A percentile compares a stretch with the other conserved stretches of the same genome.
These are phyloP conservation scores for Bruguiera parviflora DNA, from an alignment of 345 rosid species.

Conservation along the genomic window DNA sequence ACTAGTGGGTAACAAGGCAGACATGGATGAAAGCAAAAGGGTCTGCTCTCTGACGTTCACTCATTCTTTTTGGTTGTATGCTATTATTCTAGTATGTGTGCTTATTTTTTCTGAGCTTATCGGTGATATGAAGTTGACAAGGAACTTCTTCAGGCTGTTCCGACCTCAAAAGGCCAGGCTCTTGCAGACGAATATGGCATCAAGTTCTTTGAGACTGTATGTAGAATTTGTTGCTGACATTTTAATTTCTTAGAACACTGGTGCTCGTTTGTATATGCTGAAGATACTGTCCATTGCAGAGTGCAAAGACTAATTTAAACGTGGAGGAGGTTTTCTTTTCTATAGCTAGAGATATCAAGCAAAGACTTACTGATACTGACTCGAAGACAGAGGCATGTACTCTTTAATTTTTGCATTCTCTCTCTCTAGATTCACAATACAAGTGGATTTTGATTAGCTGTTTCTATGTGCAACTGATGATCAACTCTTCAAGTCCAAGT, in stretches of 20 bases:
- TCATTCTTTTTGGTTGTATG: background rate
- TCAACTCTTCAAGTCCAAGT: no score
- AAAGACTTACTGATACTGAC: no score
- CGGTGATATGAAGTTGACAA: background rate
- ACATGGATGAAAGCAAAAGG: slow-evolving; percentile 71
- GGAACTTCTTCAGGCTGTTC: slow-evolving; percentile 60
- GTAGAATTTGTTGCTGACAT: slow-evolving; percentile 16
- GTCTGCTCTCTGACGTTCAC: slow-evolving; percentile 9
- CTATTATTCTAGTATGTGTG: background rate
- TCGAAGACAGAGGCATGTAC: no score
- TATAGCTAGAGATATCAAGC: no score
- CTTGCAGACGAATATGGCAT: slow-evolving; percentile 99
- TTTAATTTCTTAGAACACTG: background rate
- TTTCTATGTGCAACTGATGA: background rate
- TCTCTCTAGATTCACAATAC: no score
- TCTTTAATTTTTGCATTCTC: background rate
- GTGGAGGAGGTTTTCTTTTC: no score
- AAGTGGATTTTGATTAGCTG: background rate
- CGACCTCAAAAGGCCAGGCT: slow-evolving; percentile 98
- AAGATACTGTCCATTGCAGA: no score
- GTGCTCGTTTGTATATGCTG: background rate
- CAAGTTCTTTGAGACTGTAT: slow-evolving; percentile 93
- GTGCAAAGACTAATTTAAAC: no score
- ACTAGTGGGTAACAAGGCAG: slow-evolving; percentile 66
- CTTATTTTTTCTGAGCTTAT: background rate